A percentile compares a stretch with the other conserved stretches of the same genome.
Evolutionary conservation across 78 protist genomes (phyloP).

Genomic region (Polysphondylium violaceum): DNA sequence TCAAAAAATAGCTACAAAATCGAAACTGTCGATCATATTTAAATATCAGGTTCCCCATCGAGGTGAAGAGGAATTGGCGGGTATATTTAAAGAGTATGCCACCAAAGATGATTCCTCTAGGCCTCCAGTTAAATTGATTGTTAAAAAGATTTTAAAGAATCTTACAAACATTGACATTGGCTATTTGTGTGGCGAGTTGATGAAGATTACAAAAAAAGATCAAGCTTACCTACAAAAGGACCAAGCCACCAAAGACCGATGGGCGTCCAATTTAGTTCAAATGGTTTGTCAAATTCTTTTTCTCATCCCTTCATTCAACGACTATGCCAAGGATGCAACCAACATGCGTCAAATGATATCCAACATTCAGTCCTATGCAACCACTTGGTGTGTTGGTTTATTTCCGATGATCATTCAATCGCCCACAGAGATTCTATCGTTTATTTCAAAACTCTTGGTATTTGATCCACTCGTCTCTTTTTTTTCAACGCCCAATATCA

Average conservation of each 20-base stretch:
- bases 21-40: constrained; percentile 21
- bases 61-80: constrained; percentile 64
- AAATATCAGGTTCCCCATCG: constrained; percentile 7
- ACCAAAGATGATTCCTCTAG: constrained; percentile 19
- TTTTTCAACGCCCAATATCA: constrained; percentile 11
- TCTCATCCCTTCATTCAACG: constrained; percentile 12
- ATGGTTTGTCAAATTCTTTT: constrained; percentile 37
- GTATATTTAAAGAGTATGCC: constrained; percentile 42
- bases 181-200: constrained; percentile 40
- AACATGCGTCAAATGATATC: constrained; percentile 13
- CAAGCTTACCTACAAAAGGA: not conserved
- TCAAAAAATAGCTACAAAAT: constrained; percentile 14
- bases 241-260: not conserved
- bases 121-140: constrained; percentile 1
- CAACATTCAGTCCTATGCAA: not conserved
- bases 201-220: constrained; percentile 11
- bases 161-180: not conserved
- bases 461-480: constrained; percentile 39
- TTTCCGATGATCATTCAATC: not conserved
- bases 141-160: constrained; percentile 35
- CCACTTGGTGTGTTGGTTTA: constrained; percentile 19
- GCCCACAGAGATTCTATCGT: not conserved
- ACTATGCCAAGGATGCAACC: constrained; percentile 13
- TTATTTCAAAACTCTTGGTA: constrained; percentile 7
- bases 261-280: constrained; percentile 41